A percentile compares a stretch with the other conserved stretches of the same genome.
These are phyloP conservation scores for Botryosphaeria dothidea DNA, from an alignment of 2,329 filamentous ascomycete species.

Conservation along the genomic window DNA sequence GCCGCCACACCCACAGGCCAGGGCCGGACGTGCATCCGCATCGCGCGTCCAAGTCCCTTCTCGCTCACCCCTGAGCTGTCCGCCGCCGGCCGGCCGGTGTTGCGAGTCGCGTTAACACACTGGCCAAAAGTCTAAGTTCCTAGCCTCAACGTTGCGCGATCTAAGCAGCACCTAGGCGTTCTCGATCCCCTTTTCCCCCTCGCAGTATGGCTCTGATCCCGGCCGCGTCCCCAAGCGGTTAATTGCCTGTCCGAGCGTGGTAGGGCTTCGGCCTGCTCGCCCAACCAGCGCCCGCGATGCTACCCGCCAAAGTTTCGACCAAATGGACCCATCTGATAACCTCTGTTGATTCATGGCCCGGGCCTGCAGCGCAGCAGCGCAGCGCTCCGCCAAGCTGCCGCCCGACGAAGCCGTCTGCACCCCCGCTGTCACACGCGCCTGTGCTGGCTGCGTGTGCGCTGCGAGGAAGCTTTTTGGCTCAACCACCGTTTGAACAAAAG, in stretches of 20 bases:
- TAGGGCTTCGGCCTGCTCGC: background rate
- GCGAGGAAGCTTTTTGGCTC: conserved; percentile 4
- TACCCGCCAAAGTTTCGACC: background rate
- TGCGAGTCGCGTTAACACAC: conserved; percentile 4
- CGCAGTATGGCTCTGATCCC: background rate
- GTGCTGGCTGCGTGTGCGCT: background rate
- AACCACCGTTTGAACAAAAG: background rate
- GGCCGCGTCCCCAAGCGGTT: background rate
- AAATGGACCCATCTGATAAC: background rate
- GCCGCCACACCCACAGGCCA: background rate
- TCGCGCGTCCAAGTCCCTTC: background rate
- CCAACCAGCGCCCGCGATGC: background rate
- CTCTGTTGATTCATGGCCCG: conserved; percentile 4
- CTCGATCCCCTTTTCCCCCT: background rate
- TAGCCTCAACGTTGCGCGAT: conserved; percentile 11
- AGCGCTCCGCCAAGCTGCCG: conserved; percentile 5
- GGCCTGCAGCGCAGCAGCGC: background rate
- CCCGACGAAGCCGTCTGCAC: conserved; percentile 2
- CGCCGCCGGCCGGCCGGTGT: background rate
- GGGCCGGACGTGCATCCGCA: background rate
- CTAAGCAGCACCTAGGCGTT: background rate
- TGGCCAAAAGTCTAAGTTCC: conserved; percentile 1
- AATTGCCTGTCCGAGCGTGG: background rate
- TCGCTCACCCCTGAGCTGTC: background rate
- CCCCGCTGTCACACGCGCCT: background rate